Conservation (phyloP, 495 filamentous ascomycete genomes). For the Durotheca rogersii region DNA sequence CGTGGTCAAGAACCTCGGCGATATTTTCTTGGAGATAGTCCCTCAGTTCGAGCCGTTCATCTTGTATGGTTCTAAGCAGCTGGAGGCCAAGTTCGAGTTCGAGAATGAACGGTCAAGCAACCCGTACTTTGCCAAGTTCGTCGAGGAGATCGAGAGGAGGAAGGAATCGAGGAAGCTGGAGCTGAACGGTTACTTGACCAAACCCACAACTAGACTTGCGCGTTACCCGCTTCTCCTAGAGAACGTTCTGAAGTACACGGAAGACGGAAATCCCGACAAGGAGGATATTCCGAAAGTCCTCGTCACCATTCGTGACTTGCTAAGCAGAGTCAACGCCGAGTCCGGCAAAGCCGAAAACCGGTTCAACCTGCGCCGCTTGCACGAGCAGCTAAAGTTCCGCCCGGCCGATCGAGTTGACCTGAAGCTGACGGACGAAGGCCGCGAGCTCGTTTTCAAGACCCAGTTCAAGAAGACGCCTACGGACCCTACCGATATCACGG, state of each 20-base stretch:
- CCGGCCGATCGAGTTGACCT: slow-evolving; percentile 88
- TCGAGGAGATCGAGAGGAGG: slow-evolving; percentile 93
- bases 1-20: slow-evolving; percentile 85
- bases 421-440: slow-evolving; percentile 89
- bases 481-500: slow-evolving; percentile 84
- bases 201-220: slow-evolving; percentile 93
- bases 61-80: slow-evolving; percentile 91
- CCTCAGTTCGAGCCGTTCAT: slow-evolving; percentile 95
- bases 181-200: slow-evolving; percentile 96
- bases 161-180: slow-evolving; percentile 97
- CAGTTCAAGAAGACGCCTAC: slow-evolving; percentile 87
- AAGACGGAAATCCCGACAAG: slow-evolving; percentile 83
- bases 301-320: slow-evolving; percentile 77
- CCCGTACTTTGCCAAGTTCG: slow-evolving; percentile 81
- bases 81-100: slow-evolving; percentile 97
- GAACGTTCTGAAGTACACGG: slow-evolving; percentile 82
- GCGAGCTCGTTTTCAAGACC: slow-evolving; percentile 90
- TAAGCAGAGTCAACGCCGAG: slow-evolving; percentile 87
- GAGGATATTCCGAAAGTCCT: slow-evolving; percentile 88
- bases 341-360: slow-evolving; percentile 97
- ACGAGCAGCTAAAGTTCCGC: slow-evolving; percentile 83
- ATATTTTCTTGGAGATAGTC: slow-evolving; percentile 91
- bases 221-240: slow-evolving; percentile 95
- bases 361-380: slow-evolving; percentile 90
- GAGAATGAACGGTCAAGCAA: slow-evolving; percentile 93